Conservation (phyloP, 2,329 filamentous ascomycete genomes). For the Clonostachys rosea region DNA sequence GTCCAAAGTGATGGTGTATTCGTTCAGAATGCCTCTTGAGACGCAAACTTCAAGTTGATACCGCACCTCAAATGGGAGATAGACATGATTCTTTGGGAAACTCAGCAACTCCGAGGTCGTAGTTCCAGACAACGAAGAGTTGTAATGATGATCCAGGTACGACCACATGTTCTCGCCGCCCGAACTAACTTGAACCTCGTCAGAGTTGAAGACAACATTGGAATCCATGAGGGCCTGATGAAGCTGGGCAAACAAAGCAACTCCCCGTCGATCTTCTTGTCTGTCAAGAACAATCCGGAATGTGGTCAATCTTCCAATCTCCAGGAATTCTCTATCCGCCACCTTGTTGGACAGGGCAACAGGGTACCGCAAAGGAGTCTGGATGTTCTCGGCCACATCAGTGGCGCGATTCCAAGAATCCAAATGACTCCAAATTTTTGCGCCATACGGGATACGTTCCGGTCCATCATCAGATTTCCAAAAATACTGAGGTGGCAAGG, state of each 20-base stretch:
- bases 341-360: conserved; percentile 31
- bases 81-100: conserved; percentile 6
- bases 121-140: background rate
- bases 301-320: conserved; percentile 54
- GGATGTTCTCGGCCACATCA: conserved; percentile 31
- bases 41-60: conserved; percentile 94
- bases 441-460: conserved; percentile 22
- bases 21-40: conserved; percentile 72
- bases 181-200: conserved; percentile 33
- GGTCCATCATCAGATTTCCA: conserved; percentile 24
- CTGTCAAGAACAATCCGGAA: conserved; percentile 39
- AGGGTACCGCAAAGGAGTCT: conserved; percentile 21
- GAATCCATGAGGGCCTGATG: conserved; percentile 60
- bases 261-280: conserved; percentile 7
- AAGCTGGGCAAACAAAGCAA: conserved; percentile 19
- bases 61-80: conserved; percentile 65
- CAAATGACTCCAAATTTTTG: conserved; percentile 27
- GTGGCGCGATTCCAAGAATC: conserved; percentile 46
- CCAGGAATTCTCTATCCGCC: conserved; percentile 28
- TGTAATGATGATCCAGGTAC: conserved; percentile 16
- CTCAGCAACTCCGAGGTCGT: conserved; percentile 1
- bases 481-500: conserved; percentile 43
- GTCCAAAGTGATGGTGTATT: conserved; percentile 62
- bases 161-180: conserved; percentile 19
- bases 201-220: conserved; percentile 54